phyloP scores from a whole-genome alignment of 192 early-diverging fungal species.

The Allomyces macrogynus region DNA sequence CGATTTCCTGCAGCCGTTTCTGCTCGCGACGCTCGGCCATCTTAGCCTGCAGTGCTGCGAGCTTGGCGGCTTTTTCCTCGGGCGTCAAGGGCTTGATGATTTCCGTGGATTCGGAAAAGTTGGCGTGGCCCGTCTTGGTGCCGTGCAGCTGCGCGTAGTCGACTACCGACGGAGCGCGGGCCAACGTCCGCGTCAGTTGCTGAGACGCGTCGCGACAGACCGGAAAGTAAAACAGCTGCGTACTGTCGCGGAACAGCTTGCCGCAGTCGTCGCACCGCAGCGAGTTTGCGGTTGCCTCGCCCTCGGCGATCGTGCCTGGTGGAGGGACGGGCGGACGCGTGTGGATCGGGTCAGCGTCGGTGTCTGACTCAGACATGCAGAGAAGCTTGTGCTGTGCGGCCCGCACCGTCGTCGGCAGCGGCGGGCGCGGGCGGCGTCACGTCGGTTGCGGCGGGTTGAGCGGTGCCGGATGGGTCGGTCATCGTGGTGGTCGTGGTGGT shows the following conservation, averaged over 20 bases:
- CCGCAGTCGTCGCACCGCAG: slow-evolving; percentile 44
- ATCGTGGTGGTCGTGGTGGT: no score
- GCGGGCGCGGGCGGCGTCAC: no score
- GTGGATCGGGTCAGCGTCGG: no score
- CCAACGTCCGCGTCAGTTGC: no score
- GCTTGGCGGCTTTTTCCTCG: slow-evolving; percentile 48
- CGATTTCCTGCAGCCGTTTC: slow-evolving; percentile 30
- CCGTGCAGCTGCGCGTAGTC: slow-evolving; percentile 38
- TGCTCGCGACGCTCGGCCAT: slow-evolving; percentile 28
- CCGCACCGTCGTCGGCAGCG: no score
- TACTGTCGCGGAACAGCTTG: slow-evolving; percentile 32
- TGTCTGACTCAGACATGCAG: no score
- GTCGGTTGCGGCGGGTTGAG: no score
- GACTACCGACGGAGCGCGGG: not conserved
- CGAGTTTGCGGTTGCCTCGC: slow-evolving; percentile 12
- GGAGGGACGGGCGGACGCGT: not conserved
- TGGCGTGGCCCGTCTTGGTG: slow-evolving; percentile 36
- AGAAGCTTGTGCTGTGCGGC: no score
- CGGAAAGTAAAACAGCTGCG: not conserved
- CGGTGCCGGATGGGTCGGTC: no score
- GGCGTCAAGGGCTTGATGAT: slow-evolving; percentile 46
- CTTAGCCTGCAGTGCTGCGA: slow-evolving; percentile 32
- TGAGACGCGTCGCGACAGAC: not conserved
- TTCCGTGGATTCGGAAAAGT: slow-evolving; percentile 43
- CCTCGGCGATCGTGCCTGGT: not conserved